Evolutionary conservation across 805 yeast genomes (phyloP).

Genomic region (Hanseniaspora meyeri): DNA sequence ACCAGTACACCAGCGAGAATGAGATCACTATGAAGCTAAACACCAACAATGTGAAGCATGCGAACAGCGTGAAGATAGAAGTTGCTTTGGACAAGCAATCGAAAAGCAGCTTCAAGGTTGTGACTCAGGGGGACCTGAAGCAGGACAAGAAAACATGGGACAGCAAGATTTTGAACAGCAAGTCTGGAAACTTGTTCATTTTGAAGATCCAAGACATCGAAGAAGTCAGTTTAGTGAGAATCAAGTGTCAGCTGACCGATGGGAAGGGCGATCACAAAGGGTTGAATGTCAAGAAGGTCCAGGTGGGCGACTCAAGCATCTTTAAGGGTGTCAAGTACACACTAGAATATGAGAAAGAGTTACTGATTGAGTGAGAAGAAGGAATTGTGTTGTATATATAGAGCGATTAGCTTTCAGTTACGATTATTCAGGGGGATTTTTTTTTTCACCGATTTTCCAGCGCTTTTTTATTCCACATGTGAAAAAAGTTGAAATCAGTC

Average conservation of each 20-base stretch:
- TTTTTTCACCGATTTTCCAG: too few relatives aligned
- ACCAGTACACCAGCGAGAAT: constrained; percentile 1
- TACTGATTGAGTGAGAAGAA: background rate
- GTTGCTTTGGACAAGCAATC: background rate
- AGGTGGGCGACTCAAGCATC: background rate
- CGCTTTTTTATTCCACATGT: too few relatives aligned
- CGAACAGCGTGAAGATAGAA: background rate
- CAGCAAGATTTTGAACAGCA: background rate
- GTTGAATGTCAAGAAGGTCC: constrained; percentile 2
- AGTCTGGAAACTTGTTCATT: background rate
- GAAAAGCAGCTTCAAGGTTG: background rate
- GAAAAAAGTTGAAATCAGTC: too few relatives aligned
- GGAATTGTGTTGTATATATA: background rate
- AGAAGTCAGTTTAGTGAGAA: background rate
- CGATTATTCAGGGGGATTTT: background rate
- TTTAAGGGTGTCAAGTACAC: constrained; percentile 13
- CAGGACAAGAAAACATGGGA: background rate
- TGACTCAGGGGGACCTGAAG: constrained; percentile 5
- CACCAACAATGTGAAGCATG: background rate
- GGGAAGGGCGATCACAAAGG: constrained; percentile 9
- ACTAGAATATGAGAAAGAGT: background rate
- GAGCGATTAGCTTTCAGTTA: too few relatives aligned
- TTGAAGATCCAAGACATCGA: background rate
- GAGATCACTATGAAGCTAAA: constrained; percentile 8
- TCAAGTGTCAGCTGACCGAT: constrained; percentile 2